Percentiles rank a stretch among this genome's conserved stretches.
phyloP scores from a whole-genome alignment of 108 stramenopile species.

The Pseudonitzschia pungens region DNA sequence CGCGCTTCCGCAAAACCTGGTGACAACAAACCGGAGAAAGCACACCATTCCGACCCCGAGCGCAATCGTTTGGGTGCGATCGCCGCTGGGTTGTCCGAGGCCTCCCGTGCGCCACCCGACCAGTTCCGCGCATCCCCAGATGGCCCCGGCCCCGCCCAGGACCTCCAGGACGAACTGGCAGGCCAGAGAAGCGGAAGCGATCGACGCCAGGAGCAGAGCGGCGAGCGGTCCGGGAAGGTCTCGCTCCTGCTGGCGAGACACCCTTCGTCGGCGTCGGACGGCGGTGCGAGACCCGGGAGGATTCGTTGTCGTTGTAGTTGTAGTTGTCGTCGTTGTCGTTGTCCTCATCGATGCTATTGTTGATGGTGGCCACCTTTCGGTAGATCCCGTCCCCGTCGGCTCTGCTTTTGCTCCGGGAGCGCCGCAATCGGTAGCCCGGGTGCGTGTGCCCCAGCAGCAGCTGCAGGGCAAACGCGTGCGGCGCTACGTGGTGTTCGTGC shows the following conservation, averaged over 20 bases:
- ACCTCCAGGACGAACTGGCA: too few relatives aligned
- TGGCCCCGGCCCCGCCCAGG: neutral
- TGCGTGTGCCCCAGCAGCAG: neutral
- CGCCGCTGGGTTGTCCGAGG: neutral
- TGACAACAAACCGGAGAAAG: neutral
- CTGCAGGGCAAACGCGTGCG: conserved; percentile 2
- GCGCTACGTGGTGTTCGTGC: neutral
- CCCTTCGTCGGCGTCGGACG: neutral
- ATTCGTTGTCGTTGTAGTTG: neutral
- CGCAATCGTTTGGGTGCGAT: neutral
- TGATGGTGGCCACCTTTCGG: neutral
- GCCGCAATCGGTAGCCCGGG: neutral
- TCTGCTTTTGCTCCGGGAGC: neutral
- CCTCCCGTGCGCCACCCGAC: neutral
- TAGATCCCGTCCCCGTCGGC: conserved; percentile 1
- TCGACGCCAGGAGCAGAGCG: too few relatives aligned
- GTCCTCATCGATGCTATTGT: neutral
- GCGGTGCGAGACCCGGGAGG: too few relatives aligned
- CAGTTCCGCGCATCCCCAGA: neutral
- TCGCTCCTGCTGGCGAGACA: neutral
- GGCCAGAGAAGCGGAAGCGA: too few relatives aligned
- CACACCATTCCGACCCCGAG: neutral
- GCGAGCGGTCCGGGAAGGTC: too few relatives aligned
- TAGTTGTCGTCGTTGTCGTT: neutral
- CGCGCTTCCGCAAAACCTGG: neutral